Evolutionary conservation across 805 yeast genomes (phyloP), one percentile per base, ranked within the genome.

Genomic region (Sugiyamaella mastotermitis): DNA sequence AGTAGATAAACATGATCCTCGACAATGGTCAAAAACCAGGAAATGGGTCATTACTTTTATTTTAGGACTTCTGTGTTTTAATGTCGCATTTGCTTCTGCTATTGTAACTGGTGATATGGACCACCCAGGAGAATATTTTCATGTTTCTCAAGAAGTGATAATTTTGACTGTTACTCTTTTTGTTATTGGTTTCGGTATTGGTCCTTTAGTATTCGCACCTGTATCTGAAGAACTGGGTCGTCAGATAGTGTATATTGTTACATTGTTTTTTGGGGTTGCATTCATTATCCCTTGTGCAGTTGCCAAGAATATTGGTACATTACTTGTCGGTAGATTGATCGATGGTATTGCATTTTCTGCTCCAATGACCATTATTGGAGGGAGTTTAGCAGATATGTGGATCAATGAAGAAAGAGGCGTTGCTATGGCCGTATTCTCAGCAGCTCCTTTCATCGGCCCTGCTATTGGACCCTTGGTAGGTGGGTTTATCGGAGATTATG

Each of bases 281-380:
- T 76, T 76, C 58, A 72, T 75, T 49, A 55, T 78, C 26, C 70
- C 72, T 2, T 72, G 79, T 43, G 78, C 77, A 6, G 72, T 74
- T 53, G 69, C 72, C 44, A 52, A 69, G 52, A 79, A 78, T 41
- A 72, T 77, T 20, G 78, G 77, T 6, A 83, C 80, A 23, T 61
- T 83, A 41, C 57, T 80, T 40, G 72, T 80, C 32, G 73, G 79
- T 36, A 71, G 92, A 46, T 74, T 80, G 47, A 59, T 80, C 43
- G 75, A 78, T 10, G 92, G 92, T 0, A 68, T 82, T 32, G 79
- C 79, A 48, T 87, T 87, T 3, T 78, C 85, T 36, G 80, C 83
- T 2, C 82, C 86, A 27, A 64, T 83, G 48, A 75, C 80, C 43
- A 80, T 82, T 21, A 85, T 86, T 7, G 87, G 88, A 23, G 94